Evolutionary conservation across 257 asterid species (phyloP), one percentile per base, ranked within the genome.

Genomic region (Solanum verrucosum): DNA sequence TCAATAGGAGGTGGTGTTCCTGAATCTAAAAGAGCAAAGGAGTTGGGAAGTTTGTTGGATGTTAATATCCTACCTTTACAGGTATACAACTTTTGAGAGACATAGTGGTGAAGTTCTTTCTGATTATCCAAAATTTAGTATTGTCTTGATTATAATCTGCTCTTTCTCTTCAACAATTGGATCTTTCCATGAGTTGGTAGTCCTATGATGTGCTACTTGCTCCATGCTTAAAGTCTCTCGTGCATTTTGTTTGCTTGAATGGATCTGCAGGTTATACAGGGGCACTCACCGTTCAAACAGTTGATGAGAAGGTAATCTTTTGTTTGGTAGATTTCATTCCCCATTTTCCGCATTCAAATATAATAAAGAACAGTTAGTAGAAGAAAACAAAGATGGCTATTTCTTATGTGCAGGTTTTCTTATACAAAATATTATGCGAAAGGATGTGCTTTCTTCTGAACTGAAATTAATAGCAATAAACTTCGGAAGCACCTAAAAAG

Each of bases 1-100:
- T 87, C 85, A 77, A 89, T 89, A 97, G 99, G 99, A 87, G 99
- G 98, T 82, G 99, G 98, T 84, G 91, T 97, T 88, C 98, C 98
- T 49, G 99, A 97, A 92, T 94, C 95, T 74, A 90, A 89, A 84
- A 92, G 98, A 94, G 98, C 98, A 73, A 15, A 56, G 79, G 98
- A 96, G 91, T 86, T 97, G 91, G 88, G 95, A 87, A 91, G 92
- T 87, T 90, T 92, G 87, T 89, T 97, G 91, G 90, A 92, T 71
- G 93, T 93, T 88, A 92, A 89, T 87, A 89, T 97, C 87, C 90
- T 86, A 35, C 92, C 98, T 18, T 91, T 91, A 74, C 99, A 96
- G 98, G 98, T 96, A 85, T 23, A 38, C 49, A n/a, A 49, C 0
- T 49, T 83, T 15, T 86, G 86, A n/a, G 73, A 34, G 27, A 59